Conservation (phyloP, 177 flowering plant species). For the Telopea speciosissima region DNA sequence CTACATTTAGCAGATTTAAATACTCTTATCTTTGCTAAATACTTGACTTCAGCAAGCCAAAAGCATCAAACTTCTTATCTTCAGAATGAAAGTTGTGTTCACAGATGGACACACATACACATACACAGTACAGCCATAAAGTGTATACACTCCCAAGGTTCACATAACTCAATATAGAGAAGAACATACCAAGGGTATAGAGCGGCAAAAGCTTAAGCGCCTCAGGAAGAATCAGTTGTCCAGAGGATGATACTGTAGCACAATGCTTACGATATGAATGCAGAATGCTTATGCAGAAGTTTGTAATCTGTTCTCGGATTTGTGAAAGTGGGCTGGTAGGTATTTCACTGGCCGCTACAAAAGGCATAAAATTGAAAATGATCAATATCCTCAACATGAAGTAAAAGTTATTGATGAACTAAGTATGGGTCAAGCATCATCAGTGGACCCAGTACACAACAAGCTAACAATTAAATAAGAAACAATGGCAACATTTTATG, state of each 20-base stretch:
- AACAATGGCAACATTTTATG: neutral
- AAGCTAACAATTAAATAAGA: neutral
- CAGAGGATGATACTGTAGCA: constrained; percentile 92
- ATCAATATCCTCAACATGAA: neutral
- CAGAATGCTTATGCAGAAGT: constrained; percentile 62
- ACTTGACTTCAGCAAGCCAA: neutral
- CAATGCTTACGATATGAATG: constrained; percentile 88
- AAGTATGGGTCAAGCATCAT: neutral
- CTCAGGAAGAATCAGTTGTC: constrained; percentile 96
- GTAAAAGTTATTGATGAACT: neutral
- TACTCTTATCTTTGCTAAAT: neutral
- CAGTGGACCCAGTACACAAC: neutral
- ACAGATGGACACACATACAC: neutral
- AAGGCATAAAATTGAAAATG: neutral
- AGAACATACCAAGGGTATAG: constrained; percentile 74
- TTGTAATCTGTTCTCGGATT: constrained; percentile 67
- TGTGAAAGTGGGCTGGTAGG: constrained; percentile 56
- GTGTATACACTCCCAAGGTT: too few relatives aligned
- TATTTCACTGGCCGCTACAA: constrained; percentile 34
- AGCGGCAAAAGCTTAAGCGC: constrained; percentile 92
- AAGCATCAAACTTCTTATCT: neutral
- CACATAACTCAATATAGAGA: neutral
- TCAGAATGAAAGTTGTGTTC: too few relatives aligned
- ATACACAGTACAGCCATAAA: too few relatives aligned
- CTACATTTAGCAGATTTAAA: neutral